Evolutionary conservation across 179 eudicot genomes (phyloP).

Genomic region (Drosera spatulata): DNA sequence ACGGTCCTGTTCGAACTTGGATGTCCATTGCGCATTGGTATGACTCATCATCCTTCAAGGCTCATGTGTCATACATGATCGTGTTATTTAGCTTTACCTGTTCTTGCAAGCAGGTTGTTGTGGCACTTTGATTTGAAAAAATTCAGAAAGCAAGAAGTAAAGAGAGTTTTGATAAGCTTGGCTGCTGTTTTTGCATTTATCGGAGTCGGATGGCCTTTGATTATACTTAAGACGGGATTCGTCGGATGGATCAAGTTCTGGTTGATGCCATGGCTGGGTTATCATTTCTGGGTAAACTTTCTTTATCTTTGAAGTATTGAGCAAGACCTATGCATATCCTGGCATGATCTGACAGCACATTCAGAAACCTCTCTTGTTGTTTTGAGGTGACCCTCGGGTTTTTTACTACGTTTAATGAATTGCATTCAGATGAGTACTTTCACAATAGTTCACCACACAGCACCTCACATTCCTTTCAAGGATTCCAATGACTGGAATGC

Average conservation of each 20-base stretch:
- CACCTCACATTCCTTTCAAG: constrained; percentile 94
- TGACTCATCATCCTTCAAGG: background rate
- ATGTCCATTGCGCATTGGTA: constrained; percentile 97
- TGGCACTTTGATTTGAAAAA: constrained; percentile 69
- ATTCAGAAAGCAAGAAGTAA: constrained; percentile 68
- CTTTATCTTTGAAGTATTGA: no score
- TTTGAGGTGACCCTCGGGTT: no score
- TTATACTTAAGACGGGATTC: constrained; percentile 56
- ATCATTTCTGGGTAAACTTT: constrained; percentile 95
- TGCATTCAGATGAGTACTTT: constrained; percentile 99
- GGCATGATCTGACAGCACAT: no score
- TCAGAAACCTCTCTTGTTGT: no score
- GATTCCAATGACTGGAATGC: constrained; percentile 73
- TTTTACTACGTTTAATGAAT: no score
- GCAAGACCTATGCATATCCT: no score
- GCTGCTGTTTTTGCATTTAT: constrained; percentile 80
- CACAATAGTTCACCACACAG: constrained; percentile 95
- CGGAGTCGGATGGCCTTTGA: constrained; percentile 87
- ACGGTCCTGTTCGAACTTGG: constrained; percentile 88
- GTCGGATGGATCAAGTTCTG: constrained; percentile 95
- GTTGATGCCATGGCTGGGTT: constrained; percentile 99
- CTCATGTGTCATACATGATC: background rate
- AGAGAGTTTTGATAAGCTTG: constrained; percentile 83
- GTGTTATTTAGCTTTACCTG: background rate
- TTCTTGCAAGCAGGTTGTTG: constrained; percentile 38